Percentiles rank a stretch among this genome's conserved stretches.
These are phyloP conservation scores for Gremmenia infestans DNA, from an alignment of 2,329 filamentous ascomycete genomes.

Conservation along the genomic window DNA sequence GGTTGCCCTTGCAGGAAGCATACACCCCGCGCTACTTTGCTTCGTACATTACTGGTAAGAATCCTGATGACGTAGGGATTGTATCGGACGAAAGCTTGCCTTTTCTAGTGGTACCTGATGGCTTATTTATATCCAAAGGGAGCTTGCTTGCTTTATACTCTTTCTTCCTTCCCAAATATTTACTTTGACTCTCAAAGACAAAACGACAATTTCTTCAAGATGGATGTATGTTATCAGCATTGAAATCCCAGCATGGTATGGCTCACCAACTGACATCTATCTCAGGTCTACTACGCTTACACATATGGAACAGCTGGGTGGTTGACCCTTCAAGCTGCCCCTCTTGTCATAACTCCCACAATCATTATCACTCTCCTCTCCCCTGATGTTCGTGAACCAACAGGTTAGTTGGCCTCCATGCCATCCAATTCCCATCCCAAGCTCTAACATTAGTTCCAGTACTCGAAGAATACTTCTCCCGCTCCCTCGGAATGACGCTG, in stretches of 20 bases:
- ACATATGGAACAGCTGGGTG: constrained; percentile 47
- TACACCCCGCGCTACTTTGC: neutral
- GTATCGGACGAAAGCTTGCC: too few relatives aligned
- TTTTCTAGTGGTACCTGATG: too few relatives aligned
- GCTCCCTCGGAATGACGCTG: constrained; percentile 53
- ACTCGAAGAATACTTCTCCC: constrained; percentile 60
- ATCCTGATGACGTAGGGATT: too few relatives aligned
- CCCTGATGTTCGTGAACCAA: constrained; percentile 49
- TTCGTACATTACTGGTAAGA: too few relatives aligned
- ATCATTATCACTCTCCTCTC: constrained; percentile 56
- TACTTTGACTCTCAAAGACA: too few relatives aligned
- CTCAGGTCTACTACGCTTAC: constrained; percentile 45
- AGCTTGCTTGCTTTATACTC: too few relatives aligned
- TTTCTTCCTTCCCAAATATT: too few relatives aligned
- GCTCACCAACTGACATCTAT: neutral
- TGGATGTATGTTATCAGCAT: constrained; percentile 12
- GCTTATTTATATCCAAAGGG: too few relatives aligned
- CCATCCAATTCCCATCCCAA: neutral
- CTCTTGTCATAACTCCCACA: constrained; percentile 53
- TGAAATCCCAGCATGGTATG: neutral
- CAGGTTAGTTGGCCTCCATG: constrained; percentile 38
- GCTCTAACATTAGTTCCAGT: constrained; percentile 32
- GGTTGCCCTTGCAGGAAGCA: neutral
- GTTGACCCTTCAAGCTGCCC: constrained; percentile 42
- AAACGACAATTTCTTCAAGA: neutral